phyloP scores from a whole-genome alignment of 1,284 basidiomycete genomes.

The Microbotryomycetes sp. region DNA sequence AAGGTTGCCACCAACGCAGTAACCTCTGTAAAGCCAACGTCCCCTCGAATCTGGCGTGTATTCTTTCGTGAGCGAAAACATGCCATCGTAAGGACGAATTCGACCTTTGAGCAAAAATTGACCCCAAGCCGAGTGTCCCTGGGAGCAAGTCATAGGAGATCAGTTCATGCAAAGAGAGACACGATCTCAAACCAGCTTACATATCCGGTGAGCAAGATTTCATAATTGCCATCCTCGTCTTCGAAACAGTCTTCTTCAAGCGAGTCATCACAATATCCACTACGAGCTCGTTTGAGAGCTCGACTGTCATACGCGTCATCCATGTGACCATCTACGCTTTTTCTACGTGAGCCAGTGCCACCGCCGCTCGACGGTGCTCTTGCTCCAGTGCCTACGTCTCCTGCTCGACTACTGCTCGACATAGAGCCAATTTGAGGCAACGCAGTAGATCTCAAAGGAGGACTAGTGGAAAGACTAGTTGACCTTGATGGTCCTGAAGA shows the following conservation, averaged over 20 bases:
- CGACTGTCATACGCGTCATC: neutral
- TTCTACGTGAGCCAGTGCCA: neutral
- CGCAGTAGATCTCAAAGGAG: neutral
- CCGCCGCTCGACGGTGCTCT: too few species aligned
- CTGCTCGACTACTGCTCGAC: neutral
- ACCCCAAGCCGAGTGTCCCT: conserved; percentile 37
- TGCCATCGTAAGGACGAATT: conserved; percentile 30
- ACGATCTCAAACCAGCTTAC: conserved; percentile 4
- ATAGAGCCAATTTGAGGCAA: neutral
- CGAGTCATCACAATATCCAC: conserved; percentile 9
- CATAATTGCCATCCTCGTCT: conserved; percentile 31
- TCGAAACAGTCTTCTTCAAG: conserved; percentile 14
- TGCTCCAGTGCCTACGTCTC: neutral
- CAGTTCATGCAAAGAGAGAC: neutral
- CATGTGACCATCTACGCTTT: neutral
- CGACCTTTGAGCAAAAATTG: conserved; percentile 34
- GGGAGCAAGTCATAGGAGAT: neutral
- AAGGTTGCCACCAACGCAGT: conserved; percentile 24
- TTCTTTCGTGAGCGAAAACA: conserved; percentile 34
- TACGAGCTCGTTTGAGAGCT: neutral
- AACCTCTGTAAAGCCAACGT: conserved; percentile 31
- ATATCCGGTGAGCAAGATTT: conserved; percentile 33
- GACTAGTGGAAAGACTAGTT: neutral
- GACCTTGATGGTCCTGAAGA: neutral
- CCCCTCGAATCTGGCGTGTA: conserved; percentile 34